phyloP scores from a whole-genome alignment of 176 grass and related monocot species.

The Oryza glumipatula region DNA sequence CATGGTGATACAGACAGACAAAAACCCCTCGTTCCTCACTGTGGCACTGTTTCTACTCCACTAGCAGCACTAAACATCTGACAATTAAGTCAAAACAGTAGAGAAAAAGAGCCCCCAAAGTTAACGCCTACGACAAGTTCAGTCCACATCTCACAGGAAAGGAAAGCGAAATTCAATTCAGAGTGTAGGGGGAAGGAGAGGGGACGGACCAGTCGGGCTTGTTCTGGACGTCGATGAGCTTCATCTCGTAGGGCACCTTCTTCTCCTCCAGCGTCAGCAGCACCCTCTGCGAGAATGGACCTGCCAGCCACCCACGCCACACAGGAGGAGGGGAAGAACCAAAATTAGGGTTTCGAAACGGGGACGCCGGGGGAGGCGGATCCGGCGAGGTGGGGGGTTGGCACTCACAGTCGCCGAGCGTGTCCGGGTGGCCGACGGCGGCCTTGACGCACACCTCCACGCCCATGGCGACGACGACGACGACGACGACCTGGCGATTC shows the following conservation, averaged over 20 bases:
- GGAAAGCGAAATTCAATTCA: not conserved
- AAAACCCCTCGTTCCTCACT: not conserved
- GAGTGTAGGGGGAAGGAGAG: no score
- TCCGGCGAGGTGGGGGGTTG: not conserved
- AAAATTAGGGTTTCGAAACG: not conserved
- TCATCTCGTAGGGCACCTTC: slow-evolving; percentile 72
- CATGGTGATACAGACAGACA: not conserved
- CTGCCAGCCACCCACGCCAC: slow-evolving; percentile 29
- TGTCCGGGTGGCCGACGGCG: slow-evolving; percentile 63
- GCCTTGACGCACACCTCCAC: slow-evolving; percentile 80
- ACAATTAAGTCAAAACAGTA: not conserved
- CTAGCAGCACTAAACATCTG: not conserved
- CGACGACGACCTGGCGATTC: not conserved
- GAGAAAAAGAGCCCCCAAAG: not conserved
- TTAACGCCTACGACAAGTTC: no score
- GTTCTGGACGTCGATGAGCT: slow-evolving; percentile 70
- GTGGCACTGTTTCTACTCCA: not conserved
- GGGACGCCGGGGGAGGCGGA: not conserved
- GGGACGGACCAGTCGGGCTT: slow-evolving; percentile 76
- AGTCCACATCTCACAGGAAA: not conserved
- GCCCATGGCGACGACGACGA: slow-evolving; percentile 37
- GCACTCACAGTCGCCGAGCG: slow-evolving; percentile 72
- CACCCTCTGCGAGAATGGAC: slow-evolving; percentile 81
- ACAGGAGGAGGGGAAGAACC: not conserved
- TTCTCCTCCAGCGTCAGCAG: slow-evolving; percentile 92